Evolutionary conservation across 208 protist species (phyloP), one percentile per base, ranked within the genome.

Genomic region (Crithidia brevicula): DNA sequence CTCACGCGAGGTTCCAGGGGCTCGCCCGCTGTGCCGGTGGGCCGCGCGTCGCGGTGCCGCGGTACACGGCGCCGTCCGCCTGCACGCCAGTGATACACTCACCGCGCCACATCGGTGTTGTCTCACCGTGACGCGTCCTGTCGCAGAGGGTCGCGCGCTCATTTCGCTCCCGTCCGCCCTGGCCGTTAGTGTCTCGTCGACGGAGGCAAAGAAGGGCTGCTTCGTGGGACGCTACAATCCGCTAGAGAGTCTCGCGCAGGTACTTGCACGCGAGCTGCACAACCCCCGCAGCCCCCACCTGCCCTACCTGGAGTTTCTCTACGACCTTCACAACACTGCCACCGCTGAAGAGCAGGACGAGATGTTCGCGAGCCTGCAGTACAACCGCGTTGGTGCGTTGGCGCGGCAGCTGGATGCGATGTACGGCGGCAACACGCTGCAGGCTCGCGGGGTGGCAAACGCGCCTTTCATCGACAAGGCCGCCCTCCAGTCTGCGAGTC

Each of bases 311-410:
- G 88, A 96, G 72, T 93, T 96, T 63, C 72, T 96, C 45, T 79
- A 94, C 73, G 91, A 96, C 60, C 59, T 94, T 1, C 82, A 94
- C 83, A 94, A 96, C 61, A 50, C 66, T 8, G 84, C 87, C 38
- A 47, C 45, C 4, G 82, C 82, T 18, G 85, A 87, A n/a, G 64
- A 64, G 33, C 60, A 67, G 42, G 63, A 81, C 8, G 56, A 28
- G 10, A 8, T 75, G 11, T 33, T 64, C 6, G 25, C 47, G 9
- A 31, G 16, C 13, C 33, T 73, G 42, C 52, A n/a, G 31, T 73
- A 71, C 51, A 23, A 52, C 20, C 63, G 65, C 30, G 43, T 36
- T 3, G 49, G 47, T 2, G 28, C 61, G 42, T 58, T 96, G 36
- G 51, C 50, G 3, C 57, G 71, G 52, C 76, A 89, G 51, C 61